Evolutionary conservation across 306 rosid species (phyloP).

Genomic region (Echinosophora koreensis): DNA sequence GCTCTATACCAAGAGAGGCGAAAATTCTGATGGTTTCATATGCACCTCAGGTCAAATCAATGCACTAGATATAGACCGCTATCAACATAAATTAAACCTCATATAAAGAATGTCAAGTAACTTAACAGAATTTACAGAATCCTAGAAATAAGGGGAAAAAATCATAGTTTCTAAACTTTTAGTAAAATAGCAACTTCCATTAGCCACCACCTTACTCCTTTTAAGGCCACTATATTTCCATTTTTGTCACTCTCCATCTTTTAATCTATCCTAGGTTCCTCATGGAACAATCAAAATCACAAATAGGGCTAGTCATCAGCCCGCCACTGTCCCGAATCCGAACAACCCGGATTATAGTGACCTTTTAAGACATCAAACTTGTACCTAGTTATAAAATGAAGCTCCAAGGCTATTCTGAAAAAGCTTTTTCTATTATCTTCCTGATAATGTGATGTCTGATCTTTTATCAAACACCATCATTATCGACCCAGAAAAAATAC

Average conservation of each 20-base stretch:
- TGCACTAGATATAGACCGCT: neutral
- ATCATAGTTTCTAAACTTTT: neutral
- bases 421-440: no score
- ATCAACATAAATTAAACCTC: neutral
- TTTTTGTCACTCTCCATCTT: neutral
- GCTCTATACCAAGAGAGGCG: neutral
- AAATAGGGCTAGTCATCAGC: neutral
- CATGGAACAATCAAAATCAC: neutral
- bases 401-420: no score
- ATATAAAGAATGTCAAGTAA: neutral
- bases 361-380: no score
- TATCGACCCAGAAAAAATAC: no score
- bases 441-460: no score
- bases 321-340: no score
- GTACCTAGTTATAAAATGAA: no score
- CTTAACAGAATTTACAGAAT: neutral
- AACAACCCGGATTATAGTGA: no score
- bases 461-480: no score
- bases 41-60: neutral
- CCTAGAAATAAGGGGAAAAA: neutral
- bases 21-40: neutral
- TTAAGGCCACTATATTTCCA: neutral
- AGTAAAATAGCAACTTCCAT: neutral
- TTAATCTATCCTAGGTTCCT: constrained; percentile 21
- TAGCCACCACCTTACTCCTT: neutral